phyloP scores from a whole-genome alignment of 148 eudicot species.

The Rhododendron griersonianum region DNA sequence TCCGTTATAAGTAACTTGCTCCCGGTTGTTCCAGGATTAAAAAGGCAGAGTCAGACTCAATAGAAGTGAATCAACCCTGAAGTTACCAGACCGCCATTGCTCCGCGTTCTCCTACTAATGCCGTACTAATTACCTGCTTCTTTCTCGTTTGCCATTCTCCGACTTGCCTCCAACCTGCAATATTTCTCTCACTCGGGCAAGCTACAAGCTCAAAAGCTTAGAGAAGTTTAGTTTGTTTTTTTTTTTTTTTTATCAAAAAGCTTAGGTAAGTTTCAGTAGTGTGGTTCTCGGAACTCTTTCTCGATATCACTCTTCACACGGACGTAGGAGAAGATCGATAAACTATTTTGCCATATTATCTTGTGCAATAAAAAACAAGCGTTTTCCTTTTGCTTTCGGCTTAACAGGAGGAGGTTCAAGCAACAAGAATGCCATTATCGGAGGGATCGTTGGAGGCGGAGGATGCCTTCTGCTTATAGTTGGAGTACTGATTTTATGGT shows the following conservation, averaged over 20 bases:
- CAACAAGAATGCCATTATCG: constrained; percentile 27
- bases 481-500: constrained; percentile 20
- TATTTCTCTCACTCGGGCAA: not conserved
- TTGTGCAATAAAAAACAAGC: not conserved
- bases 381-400: not conserved
- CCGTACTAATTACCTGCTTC: no score
- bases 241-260: not conserved
- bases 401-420: constrained; percentile 22
- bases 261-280: not conserved
- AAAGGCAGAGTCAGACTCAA: no score
- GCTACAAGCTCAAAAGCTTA: not conserved
- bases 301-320: not conserved
- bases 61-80: no score
- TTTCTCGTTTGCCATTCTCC: no score
- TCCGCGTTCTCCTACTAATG: no score
- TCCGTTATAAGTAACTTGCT: no score
- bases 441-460: constrained; percentile 39
- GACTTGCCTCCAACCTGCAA: not conserved
- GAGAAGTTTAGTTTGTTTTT: no score
- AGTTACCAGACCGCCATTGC: no score
- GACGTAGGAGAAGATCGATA: no score
- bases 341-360: not conserved
- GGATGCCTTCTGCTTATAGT: constrained; percentile 26
- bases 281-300: not conserved
- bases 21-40: no score